Base-by-base conservation (phyloP, 2,329 filamentous ascomycete genomes). In the Pseudonectria buxi region DNA sequence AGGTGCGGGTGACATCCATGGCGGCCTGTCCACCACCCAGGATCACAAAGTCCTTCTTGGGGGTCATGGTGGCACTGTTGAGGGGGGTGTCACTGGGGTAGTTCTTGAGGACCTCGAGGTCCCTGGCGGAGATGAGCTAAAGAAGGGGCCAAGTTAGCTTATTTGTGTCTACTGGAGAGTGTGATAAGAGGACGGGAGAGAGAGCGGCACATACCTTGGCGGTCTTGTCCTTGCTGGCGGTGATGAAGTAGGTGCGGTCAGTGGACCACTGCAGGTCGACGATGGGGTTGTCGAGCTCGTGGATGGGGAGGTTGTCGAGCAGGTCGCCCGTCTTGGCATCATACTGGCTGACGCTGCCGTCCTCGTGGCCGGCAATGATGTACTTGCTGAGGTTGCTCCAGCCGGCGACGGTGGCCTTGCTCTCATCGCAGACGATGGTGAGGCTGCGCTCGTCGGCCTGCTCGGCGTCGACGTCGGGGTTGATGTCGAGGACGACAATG, bases 161-260 rank as follows among this genome's bases (percentile, higher is more conserved):
- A 22, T 28, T 14, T 18, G 24, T 7, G 3, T 6, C 11, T 14
- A 14, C 3, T 4, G n/a, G 10, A 22, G 15, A 4, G 6, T 14
- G 35, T 24, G 10, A n/a, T n/a, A n/a, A n/a, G n/a, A n/a, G n/a
- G n/a, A n/a, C n/a, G n/a, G n/a, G n/a, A n/a, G n/a, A n/a, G n/a
- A n/a, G n/a, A n/a, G n/a, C n/a, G n/a, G n/a, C n/a, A 39, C 62
- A 25, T 70, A 86, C 83, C 76, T 94, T 95, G 49, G 92, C 84
- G 30, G 85, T 83, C 77, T 98, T 98, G 75, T 98, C 92, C 73
- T 95, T 96, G 59, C 84, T 92, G 39, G 92, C 83, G 40, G 92
- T 98, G 71, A 98, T 92, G 72, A 96, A 96, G 71, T 95, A 95
- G 55, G 89, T 94, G 54, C 90, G 80, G 72, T 98, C 92, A 35